Evolutionary conservation across 768 basidiomycete genomes (phyloP).

Genomic region (Coprinopsis sp.): DNA sequence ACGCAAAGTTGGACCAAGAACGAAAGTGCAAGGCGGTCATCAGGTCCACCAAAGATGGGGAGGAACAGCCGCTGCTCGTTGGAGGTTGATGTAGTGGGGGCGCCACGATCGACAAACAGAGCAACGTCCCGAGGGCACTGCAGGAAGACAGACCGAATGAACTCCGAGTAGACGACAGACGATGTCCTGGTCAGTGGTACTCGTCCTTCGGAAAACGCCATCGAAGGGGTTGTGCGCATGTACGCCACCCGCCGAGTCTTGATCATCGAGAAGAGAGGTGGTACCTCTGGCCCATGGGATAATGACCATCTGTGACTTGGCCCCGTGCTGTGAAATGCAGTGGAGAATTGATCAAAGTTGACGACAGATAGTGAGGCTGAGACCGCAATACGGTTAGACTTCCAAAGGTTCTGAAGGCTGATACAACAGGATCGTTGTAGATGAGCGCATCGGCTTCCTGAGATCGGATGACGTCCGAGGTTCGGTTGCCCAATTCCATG

Average conservation of each 20-base stretch:
- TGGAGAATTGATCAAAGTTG: conserved; percentile 64
- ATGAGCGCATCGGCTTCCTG: conserved; percentile 72
- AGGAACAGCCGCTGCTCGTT: conserved; percentile 63
- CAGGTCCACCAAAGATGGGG: conserved; percentile 92
- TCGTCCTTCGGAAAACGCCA: conserved; percentile 59
- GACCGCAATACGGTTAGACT: conserved; percentile 64
- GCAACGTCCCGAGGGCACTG: conserved; percentile 73
- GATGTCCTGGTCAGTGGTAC: conserved; percentile 45
- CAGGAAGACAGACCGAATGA: conserved; percentile 78
- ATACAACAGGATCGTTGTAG: conserved; percentile 65
- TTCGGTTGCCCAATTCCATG: conserved; percentile 85
- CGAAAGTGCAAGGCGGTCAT: conserved; percentile 81
- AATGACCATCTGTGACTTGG: conserved; percentile 68
- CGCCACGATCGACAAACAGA: conserved; percentile 77
- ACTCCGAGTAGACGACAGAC: conserved; percentile 71
- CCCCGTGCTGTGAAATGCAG: conserved; percentile 60
- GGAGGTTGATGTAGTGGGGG: conserved; percentile 19
- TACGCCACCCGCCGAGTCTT: conserved; percentile 20
- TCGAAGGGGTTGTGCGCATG: conserved; percentile 63
- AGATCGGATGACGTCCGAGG: conserved; percentile 81
- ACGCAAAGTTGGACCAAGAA: conserved; percentile 77
- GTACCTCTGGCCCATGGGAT: conserved; percentile 73
- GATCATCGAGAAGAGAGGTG: conserved; percentile 20
- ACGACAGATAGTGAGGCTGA: conserved; percentile 73
- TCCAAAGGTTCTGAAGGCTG: conserved; percentile 75